Base-by-base conservation (phyloP, 2,329 filamentous ascomycete genomes). In the Fusarium annulatum region DNA sequence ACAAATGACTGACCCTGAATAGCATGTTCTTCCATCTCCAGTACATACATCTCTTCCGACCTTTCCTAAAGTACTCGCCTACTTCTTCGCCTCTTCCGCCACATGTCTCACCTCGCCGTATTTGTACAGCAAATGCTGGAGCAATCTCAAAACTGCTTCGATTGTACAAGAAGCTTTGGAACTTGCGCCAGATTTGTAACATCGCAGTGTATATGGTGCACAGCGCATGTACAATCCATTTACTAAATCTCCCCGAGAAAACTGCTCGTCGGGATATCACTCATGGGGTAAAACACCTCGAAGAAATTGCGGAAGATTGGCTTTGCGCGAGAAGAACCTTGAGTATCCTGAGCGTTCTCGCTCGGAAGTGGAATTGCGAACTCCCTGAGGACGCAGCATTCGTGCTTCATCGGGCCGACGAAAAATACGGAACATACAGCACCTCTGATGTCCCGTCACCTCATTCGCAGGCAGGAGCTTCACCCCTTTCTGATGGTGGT, bases 21-120 rank as follows among this genome's bases (percentile, higher is more conserved):
- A 98, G 95, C 84, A 98, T 98, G 95, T 97, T 98, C 83, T 97
- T 96, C 82, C 95, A 98, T 79, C 88, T 98, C 2, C 91, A 98
- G 52, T 97, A 97, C 80, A 97, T 98, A 68, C 95, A 98, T 79
- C 90, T 98, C 9, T 98, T 98, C 85, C 91, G 96, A 9, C 96
- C 96, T 0, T 98, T 98, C 80, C 88, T 98, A 57, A 97, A 96
- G 81, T 98, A 98, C 79, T 92, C 90, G 7, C 94, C 93, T 55
- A 85, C 89, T 11, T 92, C 91, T 2, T 97, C 95, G 2, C 96
- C 95, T 2, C 87, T 98, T 3, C 96, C 95, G 7, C 85, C 91
- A 4, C 94, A 97, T 77, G 93, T 98, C 23, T 98, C 95, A 12
- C 96, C 96, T 1, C 91, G 96, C 23, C 94, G 95, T 75, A 90